Base-by-base conservation (phyloP, 140 eudicot genomes). In the Ambrosia hybrid region DNA sequence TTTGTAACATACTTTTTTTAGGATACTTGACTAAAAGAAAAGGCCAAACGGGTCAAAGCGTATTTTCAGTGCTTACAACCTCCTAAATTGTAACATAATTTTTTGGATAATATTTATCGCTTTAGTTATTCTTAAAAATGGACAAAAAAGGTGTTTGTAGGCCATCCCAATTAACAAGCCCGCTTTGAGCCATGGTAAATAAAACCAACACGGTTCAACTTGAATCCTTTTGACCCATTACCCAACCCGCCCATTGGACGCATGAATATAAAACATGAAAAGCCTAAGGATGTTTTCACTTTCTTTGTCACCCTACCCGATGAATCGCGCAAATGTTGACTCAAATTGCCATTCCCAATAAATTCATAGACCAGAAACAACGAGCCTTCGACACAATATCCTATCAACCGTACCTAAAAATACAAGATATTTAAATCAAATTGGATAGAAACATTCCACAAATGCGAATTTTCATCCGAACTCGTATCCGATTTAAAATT, bases 341-440 rank as follows among this genome's bases (percentile, higher is more conserved):
- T 86, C 66, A 93, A 79, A 80, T 84, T 88, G 13, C 97, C 99
- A 78, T 90, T 90, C 62, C 86, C 96, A 6, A 93, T 83, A 80
- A 78, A 93, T 43, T 93, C 97, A 72, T 90, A 93, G 67, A 93
- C 97, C 60, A 93, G 77, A 71, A 90, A 90, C 76, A 93, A 79
- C 15, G 94, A 90, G 9, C 84, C 88, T 70, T 88, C 91, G 0
- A 90, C 88, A 51, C 96, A 93, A 56, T 87, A 93, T 55, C 99
- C 99, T 51, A 90, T 87, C 64, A 93, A 83, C 73, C 94, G 96
- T 41, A 93, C 99, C 99, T 93, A 85, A 79, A 88, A 78, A 21
- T 26, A 69, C 30, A 14, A 48, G 11, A 43, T 7, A 53, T 30
- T 26, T 13, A 14, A 13, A 51, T 16, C 38, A 15, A 21, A 21